Conservation (phyloP, 2,329 filamentous ascomycete genomes). For the Diplodia seriata region DNA sequence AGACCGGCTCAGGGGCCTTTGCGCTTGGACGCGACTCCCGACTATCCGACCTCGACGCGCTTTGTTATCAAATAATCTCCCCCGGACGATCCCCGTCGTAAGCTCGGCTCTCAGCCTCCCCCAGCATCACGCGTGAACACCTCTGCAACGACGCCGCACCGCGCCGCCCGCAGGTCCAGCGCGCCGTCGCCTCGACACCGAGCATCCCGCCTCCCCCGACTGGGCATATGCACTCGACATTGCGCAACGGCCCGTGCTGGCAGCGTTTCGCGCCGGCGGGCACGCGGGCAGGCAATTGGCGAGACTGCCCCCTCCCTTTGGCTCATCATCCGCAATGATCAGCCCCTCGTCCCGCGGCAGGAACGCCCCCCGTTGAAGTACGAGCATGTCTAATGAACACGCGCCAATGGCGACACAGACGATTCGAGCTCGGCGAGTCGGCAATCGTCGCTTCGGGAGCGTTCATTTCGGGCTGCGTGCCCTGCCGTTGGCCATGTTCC, state of each 20-base stretch:
- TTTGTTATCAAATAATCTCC: conserved; percentile 24
- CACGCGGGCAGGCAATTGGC: background rate
- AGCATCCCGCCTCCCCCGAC: conserved; percentile 12
- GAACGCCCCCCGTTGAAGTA: conserved; percentile 23
- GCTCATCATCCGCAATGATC: conserved; percentile 16
- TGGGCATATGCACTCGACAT: background rate
- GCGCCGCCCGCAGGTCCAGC: background rate
- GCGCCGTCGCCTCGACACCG: background rate
- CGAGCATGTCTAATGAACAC: conserved; percentile 25
- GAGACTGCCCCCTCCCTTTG: background rate
- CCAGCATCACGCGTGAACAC: background rate
- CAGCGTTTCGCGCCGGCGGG: background rate
- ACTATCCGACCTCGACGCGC: background rate
- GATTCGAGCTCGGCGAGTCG: background rate
- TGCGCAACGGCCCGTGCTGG: background rate
- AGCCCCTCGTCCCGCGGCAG: conserved; percentile 21
- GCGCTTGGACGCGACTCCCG: background rate
- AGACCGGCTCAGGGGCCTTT: background rate
- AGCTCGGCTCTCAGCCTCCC: conserved; percentile 9
- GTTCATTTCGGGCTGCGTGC: conserved; percentile 27
- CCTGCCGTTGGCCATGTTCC: conserved; percentile 17
- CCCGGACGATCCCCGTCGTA: conserved; percentile 18
- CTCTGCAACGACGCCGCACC: conserved; percentile 14
- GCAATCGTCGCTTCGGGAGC: conserved; percentile 27
- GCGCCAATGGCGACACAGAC: conserved; percentile 14